Percentiles rank a stretch among this genome's conserved stretches.
These are phyloP conservation scores for Cryptococcus sp. DNA, from an alignment of 1,284 basidiomycete species.

Conservation along the genomic window DNA sequence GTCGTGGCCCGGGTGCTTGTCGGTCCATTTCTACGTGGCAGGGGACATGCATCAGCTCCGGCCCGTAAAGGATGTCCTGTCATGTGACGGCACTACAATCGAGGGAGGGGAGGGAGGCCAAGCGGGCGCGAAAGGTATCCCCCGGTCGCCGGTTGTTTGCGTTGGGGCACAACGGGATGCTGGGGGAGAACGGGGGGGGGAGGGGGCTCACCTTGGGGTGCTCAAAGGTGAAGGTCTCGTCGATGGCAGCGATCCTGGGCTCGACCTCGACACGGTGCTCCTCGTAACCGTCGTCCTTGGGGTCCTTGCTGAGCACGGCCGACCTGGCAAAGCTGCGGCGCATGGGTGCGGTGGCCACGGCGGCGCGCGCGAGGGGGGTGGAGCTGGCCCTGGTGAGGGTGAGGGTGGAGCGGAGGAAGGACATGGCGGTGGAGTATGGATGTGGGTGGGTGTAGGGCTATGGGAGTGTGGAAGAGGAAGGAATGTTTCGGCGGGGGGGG, in stretches of 20 bases:
- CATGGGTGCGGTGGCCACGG: slow-evolving; percentile 1
- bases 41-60: neutral
- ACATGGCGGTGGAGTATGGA: slow-evolving; percentile 6
- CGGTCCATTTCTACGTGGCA: slow-evolving; percentile 17
- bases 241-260: slow-evolving; percentile 31
- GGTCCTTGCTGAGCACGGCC: slow-evolving; percentile 2
- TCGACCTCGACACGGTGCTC: slow-evolving; percentile 40
- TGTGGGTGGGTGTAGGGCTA: neutral
- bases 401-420: slow-evolving; percentile 11
- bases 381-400: slow-evolving; percentile 6
- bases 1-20: slow-evolving; percentile 40
- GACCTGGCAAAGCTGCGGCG: slow-evolving; percentile 7
- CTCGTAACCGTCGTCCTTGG: slow-evolving; percentile 31
- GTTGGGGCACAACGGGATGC: neutral
- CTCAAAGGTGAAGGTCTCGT: slow-evolving; percentile 33
- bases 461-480: neutral
- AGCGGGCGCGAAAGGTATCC: neutral
- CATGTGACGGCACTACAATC: neutral
- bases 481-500: neutral
- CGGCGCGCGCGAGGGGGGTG: neutral
- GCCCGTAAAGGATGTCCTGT: neutral
- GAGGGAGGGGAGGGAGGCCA: neutral
- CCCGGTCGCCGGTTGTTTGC: neutral
- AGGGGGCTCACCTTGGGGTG: slow-evolving; percentile 31
- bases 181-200: neutral